phyloP scores from a whole-genome alignment of 257 asterid genomes.

The Verbena officinalis region DNA sequence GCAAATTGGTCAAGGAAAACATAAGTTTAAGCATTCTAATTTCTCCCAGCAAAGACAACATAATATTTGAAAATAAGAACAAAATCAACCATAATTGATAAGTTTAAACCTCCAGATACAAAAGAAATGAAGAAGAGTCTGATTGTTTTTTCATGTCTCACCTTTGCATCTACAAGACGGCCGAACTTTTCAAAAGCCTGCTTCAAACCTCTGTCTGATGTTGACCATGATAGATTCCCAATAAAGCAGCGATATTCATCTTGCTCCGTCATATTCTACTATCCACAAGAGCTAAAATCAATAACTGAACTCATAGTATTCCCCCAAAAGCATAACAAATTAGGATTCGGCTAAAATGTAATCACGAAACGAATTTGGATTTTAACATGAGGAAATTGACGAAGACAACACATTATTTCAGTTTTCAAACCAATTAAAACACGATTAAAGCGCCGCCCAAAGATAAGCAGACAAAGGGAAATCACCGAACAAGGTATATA shows the following conservation, averaged over 20 bases:
- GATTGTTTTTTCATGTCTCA: constrained; percentile 6
- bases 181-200: constrained; percentile 71
- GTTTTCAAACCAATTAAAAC: neutral
- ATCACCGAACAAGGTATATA: neutral
- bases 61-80: constrained; percentile 1
- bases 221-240: constrained; percentile 62
- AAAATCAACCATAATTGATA: neutral
- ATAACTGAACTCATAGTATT: constrained; percentile 4
- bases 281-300: constrained; percentile 19
- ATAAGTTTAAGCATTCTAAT: constrained; percentile 6
- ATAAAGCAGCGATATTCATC: constrained; percentile 66
- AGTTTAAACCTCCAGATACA: constrained; percentile 1
- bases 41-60: constrained; percentile 16
- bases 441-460: neutral
- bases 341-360: neutral
- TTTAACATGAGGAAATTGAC: neutral
- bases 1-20: constrained; percentile 6
- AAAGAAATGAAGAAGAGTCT: constrained; percentile 10
- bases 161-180: constrained; percentile 62
- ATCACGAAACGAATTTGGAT: neutral
- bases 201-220: constrained; percentile 58
- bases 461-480: neutral
- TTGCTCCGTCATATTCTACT: constrained; percentile 49
- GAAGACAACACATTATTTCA: neutral
- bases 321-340: neutral